Percentiles rank a stretch among this genome's conserved stretches.
Conservation (phyloP, 768 basidiomycete species). For the Zangia roseola region DNA sequence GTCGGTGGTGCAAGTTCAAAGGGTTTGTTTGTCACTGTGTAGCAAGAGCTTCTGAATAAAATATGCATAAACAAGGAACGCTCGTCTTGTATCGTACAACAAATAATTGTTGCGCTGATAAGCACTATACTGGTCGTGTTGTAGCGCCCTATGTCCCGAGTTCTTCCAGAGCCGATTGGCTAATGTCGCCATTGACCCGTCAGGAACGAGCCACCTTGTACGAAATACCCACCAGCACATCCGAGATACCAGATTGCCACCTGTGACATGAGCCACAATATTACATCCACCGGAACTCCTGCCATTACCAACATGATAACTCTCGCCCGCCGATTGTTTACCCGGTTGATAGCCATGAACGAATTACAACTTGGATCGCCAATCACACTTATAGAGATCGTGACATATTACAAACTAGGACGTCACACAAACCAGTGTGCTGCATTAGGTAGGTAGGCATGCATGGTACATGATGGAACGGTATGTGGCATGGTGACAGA, state of each 20-base stretch:
- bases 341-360: not conserved
- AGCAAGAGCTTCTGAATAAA: slow-evolving; percentile 25
- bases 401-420: slow-evolving; percentile 12
- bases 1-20: slow-evolving; percentile 12
- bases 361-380: slow-evolving; percentile 18
- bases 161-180: not conserved
- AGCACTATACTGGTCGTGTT: too few relatives aligned
- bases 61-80: slow-evolving; percentile 24
- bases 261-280: not conserved
- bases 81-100: not conserved
- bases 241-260: slow-evolving; percentile 13
- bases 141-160: too few relatives aligned
- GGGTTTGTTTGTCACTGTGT: slow-evolving; percentile 29
- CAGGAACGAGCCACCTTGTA: not conserved
- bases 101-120: too few relatives aligned
- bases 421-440: slow-evolving; percentile 17
- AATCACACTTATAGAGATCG: slow-evolving; percentile 6
- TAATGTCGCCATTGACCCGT: not conserved
- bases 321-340: not conserved
- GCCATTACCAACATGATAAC: not conserved
- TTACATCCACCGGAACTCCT: not conserved
- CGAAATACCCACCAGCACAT: slow-evolving; percentile 11
- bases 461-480: slow-evolving; percentile 18
- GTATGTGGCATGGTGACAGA: slow-evolving; percentile 19
- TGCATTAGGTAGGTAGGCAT: slow-evolving; percentile 23